Conservation (phyloP, 163 green algal genomes). For the Scenedesmus sp. region DNA sequence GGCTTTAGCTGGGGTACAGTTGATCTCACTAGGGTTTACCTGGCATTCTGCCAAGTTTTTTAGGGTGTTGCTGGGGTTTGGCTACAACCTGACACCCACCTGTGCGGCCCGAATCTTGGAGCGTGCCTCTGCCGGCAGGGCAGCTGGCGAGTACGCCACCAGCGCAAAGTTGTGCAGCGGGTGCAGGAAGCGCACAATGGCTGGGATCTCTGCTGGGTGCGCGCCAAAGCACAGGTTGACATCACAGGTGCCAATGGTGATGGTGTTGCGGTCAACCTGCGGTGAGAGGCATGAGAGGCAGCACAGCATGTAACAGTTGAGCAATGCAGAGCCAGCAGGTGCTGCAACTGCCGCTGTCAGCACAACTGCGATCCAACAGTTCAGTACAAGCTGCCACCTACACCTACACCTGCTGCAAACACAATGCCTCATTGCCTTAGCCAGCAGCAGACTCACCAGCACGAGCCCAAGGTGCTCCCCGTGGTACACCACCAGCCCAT, state of each 20-base stretch:
- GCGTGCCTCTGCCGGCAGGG: conserved; percentile 75
- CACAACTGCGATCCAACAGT: too few species aligned
- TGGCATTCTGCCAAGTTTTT: too few species aligned
- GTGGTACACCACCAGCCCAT: conserved; percentile 68
- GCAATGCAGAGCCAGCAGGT: too few species aligned
- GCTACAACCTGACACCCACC: neutral
- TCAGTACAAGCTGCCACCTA: too few species aligned
- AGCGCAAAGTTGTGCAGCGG: conserved; percentile 90
- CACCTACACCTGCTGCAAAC: conserved; percentile 48
- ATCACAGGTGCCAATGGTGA: conserved; percentile 81
- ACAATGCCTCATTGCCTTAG: neutral
- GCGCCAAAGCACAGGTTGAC: conserved; percentile 90
- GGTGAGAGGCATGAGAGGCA: neutral
- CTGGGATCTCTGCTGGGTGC: conserved; percentile 85
- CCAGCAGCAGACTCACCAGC: conserved; percentile 28
- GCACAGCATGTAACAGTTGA: neutral
- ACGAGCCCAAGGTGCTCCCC: conserved; percentile 36
- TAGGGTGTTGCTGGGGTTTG: neutral
- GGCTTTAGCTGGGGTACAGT: neutral
- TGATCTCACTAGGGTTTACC: too few species aligned
- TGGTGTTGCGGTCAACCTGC: conserved; percentile 93
- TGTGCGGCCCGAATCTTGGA: conserved; percentile 52
- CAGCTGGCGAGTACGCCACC: conserved; percentile 80
- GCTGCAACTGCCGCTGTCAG: too few species aligned
- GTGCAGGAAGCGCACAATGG: conserved; percentile 87